Conservation (phyloP, 176 grass and related monocot species). For the Musa acuminata region DNA sequence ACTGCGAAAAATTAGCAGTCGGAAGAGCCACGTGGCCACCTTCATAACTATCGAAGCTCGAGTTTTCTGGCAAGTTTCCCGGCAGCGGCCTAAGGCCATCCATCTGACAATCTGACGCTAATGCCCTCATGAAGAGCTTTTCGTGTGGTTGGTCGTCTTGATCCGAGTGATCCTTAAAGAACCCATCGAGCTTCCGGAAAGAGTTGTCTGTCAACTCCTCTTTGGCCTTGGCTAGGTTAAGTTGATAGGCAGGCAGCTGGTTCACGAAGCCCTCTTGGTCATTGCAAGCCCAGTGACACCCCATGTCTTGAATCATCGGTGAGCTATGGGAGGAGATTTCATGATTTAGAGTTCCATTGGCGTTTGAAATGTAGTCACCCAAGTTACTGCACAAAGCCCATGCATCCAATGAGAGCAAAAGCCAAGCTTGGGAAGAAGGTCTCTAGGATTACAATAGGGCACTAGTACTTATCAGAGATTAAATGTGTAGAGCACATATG, state of each 20-base stretch:
- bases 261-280: conserved; percentile 21
- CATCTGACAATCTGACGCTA: conserved; percentile 5
- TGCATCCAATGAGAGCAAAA: neutral
- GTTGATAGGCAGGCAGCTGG: conserved; percentile 20
- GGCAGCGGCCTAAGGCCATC: conserved; percentile 8
- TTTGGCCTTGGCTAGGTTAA: conserved; percentile 32
- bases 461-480: no score
- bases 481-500: no score
- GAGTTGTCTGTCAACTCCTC: conserved; percentile 20
- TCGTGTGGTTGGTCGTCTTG: conserved; percentile 19
- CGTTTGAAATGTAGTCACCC: conserved; percentile 25
- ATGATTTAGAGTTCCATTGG: conserved; percentile 29
- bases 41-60: neutral
- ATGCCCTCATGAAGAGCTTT: conserved; percentile 20
- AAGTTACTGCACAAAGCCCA: conserved; percentile 27
- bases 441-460: no score
- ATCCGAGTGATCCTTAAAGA: neutral
- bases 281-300: conserved; percentile 52
- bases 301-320: conserved; percentile 75
- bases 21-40: conserved; percentile 24
- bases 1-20: conserved; percentile 31
- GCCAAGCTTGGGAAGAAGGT: neutral
- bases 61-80: neutral
- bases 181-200: conserved; percentile 10
- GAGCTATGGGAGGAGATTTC: conserved; percentile 28